phyloP scores from a whole-genome alignment of 768 basidiomycete species.

The Boletales sp. region DNA sequence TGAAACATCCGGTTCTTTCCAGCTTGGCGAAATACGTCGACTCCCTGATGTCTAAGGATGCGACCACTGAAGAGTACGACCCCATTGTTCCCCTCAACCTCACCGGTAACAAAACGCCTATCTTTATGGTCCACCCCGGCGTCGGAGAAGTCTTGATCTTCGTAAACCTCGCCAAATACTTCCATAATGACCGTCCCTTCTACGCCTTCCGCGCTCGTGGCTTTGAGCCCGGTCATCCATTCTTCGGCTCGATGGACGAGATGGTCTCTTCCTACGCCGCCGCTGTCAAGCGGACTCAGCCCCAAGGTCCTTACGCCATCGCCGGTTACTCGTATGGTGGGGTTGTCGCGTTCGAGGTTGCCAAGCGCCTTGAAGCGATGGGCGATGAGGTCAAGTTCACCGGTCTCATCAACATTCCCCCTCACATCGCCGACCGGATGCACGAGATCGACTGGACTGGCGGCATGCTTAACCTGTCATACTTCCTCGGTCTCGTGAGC shows the following conservation, averaged over 20 bases:
- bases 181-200: slow-evolving; percentile 40
- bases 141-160: slow-evolving; percentile 41
- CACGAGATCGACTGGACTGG: slow-evolving; percentile 40
- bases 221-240: slow-evolving; percentile 36
- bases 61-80: slow-evolving; percentile 29
- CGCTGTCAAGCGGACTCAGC: slow-evolving; percentile 32
- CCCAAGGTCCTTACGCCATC: slow-evolving; percentile 38
- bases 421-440: slow-evolving; percentile 40
- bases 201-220: slow-evolving; percentile 45
- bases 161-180: slow-evolving; percentile 39
- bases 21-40: slow-evolving; percentile 31
- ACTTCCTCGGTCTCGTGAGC: slow-evolving; percentile 36
- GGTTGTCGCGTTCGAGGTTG: slow-evolving; percentile 42
- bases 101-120: slow-evolving; percentile 37
- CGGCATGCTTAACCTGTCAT: slow-evolving; percentile 38
- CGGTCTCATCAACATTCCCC: slow-evolving; percentile 42
- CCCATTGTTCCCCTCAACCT: slow-evolving; percentile 41
- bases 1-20: slow-evolving; percentile 31
- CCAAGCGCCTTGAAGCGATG: slow-evolving; percentile 33
- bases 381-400: slow-evolving; percentile 38
- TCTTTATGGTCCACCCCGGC: slow-evolving; percentile 44
- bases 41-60: slow-evolving; percentile 22
- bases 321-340: slow-evolving; percentile 47
- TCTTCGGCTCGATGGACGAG: slow-evolving; percentile 36
- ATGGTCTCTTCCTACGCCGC: slow-evolving; percentile 37